These are phyloP conservation scores for Suhomyces pyralidae DNA, from an alignment of 805 yeast species.

Conservation along the genomic window DNA sequence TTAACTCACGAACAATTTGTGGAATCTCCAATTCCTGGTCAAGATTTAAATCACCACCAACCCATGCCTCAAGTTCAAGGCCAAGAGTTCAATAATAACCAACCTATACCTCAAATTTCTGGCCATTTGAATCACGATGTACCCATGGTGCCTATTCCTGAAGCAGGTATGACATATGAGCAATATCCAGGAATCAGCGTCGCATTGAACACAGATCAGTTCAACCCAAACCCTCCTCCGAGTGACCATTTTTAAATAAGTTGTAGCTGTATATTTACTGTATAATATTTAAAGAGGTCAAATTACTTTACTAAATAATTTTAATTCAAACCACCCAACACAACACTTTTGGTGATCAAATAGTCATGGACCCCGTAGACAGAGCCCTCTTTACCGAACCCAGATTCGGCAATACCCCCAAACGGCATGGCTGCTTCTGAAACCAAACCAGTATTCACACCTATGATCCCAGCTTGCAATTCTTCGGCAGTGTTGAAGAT, in stretches of 20 bases:
- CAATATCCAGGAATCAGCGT: neutral
- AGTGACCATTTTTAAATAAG: neutral
- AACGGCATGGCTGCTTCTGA: constrained; percentile 68
- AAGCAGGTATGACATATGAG: neutral
- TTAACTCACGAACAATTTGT: neutral
- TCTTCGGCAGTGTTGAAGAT: constrained; percentile 63
- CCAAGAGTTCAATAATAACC: neutral
- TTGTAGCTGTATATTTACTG: neutral
- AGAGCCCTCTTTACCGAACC: constrained; percentile 80
- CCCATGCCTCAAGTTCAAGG: neutral
- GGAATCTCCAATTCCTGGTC: neutral
- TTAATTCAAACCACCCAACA: constrained; percentile 36
- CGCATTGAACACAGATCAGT: neutral
- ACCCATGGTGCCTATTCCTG: neutral
- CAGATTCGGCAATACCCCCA: constrained; percentile 78
- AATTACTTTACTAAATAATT: neutral
- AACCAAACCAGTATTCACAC: constrained; percentile 71
- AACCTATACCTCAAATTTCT: neutral
- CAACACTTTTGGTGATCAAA: constrained; percentile 61
- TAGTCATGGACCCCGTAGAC: constrained; percentile 75
- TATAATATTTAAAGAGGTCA: neutral
- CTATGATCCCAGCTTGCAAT: constrained; percentile 77
- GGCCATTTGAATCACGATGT: neutral
- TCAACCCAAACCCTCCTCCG: neutral
- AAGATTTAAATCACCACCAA: neutral